A percentile compares a stretch with the other conserved stretches of the same genome.
These are phyloP conservation scores for Ascochyta pisi DNA, from an alignment of 2,329 filamentous ascomycete species.

Conservation along the genomic window DNA sequence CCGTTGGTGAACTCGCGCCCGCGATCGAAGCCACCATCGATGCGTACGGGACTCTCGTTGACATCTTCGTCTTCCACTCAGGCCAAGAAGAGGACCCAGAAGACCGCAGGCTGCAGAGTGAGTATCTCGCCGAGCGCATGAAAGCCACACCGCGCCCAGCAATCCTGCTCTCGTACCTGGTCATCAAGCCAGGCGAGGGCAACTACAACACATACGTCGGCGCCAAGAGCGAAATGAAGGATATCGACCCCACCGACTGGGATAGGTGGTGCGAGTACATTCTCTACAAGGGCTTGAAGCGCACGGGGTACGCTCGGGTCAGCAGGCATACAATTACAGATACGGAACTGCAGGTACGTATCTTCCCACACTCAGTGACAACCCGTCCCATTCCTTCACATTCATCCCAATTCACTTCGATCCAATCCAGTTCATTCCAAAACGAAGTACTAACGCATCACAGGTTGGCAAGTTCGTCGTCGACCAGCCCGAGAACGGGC, in stretches of 20 bases:
- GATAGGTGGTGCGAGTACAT: conserved; percentile 99
- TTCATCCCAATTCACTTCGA: too few relatives aligned
- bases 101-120: conserved; percentile 83
- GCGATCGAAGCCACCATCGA: conserved; percentile 97
- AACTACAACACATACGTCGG: conserved; percentile 98
- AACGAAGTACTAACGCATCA: not conserved
- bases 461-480: conserved; percentile 90
- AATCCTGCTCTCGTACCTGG: conserved; percentile 88
- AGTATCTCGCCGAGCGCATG: conserved; percentile 90
- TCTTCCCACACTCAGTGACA: not conserved
- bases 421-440: too few relatives aligned
- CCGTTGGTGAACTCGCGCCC: conserved; percentile 91
- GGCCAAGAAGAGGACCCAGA: conserved; percentile 97
- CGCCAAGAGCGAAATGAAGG: conserved; percentile 85
- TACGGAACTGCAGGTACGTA: conserved; percentile 84
- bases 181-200: conserved; percentile 86
- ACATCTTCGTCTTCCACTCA: conserved; percentile 98
- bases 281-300: conserved; percentile 85
- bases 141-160: conserved; percentile 78
- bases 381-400: too few relatives aligned
- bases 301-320: conserved; percentile 88
- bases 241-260: conserved; percentile 92
- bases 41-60: conserved; percentile 86
- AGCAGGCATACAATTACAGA: conserved; percentile 92
- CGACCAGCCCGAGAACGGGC: conserved; percentile 70